Evolutionary conservation across 2,329 filamentous ascomycete species (phyloP), one percentile per base, ranked within the genome.

Genomic region (Apiospora phragmitis): DNA sequence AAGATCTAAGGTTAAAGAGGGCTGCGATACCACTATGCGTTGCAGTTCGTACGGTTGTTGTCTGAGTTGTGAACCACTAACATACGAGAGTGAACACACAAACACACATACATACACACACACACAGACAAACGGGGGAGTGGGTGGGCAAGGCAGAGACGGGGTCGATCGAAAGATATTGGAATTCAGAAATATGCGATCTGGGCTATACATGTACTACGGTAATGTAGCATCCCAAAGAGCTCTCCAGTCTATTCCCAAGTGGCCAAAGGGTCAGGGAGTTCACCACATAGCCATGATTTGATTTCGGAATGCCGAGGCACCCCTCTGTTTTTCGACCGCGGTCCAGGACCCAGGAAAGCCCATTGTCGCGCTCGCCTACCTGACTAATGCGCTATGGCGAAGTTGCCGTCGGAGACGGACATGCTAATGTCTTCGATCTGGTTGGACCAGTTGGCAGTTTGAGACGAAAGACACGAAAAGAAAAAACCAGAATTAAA

Each of bases 161-260:
- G 55, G 55, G 55, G 55, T 38, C 55, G 55, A 38, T 62, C 29
- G 55, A 62, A 62, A 62, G 55, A 62, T 62, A 62, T 62, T 35
- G 55, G 55, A n/a, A 38, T 62, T 38, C 29, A n/a, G 32, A 62
- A 62, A 62, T 62, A 59, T 55, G 49, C 49, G 26, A 29, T 55
- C 24, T 32, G 24, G 29, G 7, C 26, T n/a, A 4, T 11, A 59
- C 29, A 35, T 35, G 51, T 59, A 59, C 16, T 4, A 35, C 29
- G 6, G 29, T 9, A 32, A 35, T 35, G 51, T 59, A 4, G 26
- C 11, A 11, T 59, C 51, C 26, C 14, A 35, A 59, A 3, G 18
- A 35, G 16, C 2, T 26, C 55, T 38, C 55, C 55, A 62, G 51
- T 35, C 29, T 11, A 35, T 12, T n/a, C 55, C 3, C 32, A 14